Evolutionary conservation across 768 basidiomycete genomes (phyloP), one percentile per base, ranked within the genome.

Genomic region (Amyloporia xantha): DNA sequence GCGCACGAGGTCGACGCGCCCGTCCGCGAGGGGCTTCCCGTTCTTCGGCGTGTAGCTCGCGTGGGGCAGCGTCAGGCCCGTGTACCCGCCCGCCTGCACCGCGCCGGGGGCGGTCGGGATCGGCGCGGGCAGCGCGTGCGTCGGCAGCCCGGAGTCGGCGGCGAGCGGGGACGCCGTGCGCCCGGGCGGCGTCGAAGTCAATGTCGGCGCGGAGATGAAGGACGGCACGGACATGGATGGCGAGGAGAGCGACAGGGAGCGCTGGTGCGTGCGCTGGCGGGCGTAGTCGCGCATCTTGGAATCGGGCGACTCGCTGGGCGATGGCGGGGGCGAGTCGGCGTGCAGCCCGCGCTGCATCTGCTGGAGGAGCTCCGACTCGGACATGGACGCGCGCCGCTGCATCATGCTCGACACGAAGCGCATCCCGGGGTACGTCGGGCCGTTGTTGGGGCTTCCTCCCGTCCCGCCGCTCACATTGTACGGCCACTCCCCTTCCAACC

Each of bases 1-100:
- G 10, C 76, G 74, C 1, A 87, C 82, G 37, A 91, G 69, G 65
- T 95, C 89, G 13, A 92, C 67, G 41, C 72, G 76, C 2, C 81
- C 76, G 43, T 76, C 69, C 4, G 56, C 62, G 12, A 68, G 66
- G 0, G 66, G 49, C 61, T 63, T 64, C 2, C 72, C 64, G 33
- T 67, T 60, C 10, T 61, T 57, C 6, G 69, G 68, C n/a, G 58
- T 59, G 54, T 73, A 74, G 1, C 66, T 68, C 1, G 76, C 75
- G 19, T 68, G 67, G 2, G 77, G 75, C 2, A 78, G 63, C 0
- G 71, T 65, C 27, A 78, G 68, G 20, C 69, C 66, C 1, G 72
- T 73, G 55, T 70, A 71, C 5, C 68, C 69, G 1, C 52, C 40
- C 2, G 62, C 26, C 28, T 42, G 40, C 0, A 49, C 52, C 3